Base-by-base conservation (phyloP, 2,329 filamentous ascomycete species). In the Periconia sp. region DNA sequence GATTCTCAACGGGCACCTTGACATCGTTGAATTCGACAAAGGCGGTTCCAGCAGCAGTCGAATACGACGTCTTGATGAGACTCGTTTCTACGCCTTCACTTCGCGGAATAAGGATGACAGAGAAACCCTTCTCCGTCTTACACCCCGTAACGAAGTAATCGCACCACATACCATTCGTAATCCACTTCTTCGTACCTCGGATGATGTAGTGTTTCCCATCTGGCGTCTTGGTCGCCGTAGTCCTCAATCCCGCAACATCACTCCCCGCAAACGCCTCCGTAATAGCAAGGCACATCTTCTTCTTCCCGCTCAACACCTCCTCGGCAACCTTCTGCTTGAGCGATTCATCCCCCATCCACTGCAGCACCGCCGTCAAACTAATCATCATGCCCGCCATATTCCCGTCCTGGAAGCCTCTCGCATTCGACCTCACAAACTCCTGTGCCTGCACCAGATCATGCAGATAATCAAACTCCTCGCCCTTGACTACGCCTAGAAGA, bases 371-470 rank as follows among this genome's bases (percentile, higher is more conserved):
- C 1, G 89, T 89, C 52, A 95, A 73, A 26, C 84, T 84, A 54
- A 95, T 95, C 19, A 85, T 85, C 87, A 95, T 90, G 38, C 90
- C 89, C 2, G 88, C 86, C 81, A 95, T 83, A 71, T 90, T 92
- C 3, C 89, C 90, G 66, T 95, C 90, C 68, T 89, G 85, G 72
- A 94, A 95, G 1, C 89, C 90, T 57, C 88, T 76, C 19, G 87
- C 84, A 66, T 87, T 89, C 5, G 82, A 76, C 22, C 90, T 79
- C 1, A 80, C 78, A 54, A 88, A 73, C 71, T 95, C 90, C 71
- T 95, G 89, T 7, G 78, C 74, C 38, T 88, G 76, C 52, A 95
- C 82, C 65, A 94, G 67, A 66, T 94, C 89, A 68, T 94, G 89
- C 71, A 95, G 89, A 70, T 91, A 92, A 68, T 95, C 89, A 58